Evolutionary conservation across 2,329 filamentous ascomycete genomes (phyloP).

Genomic region (Venturiaceae sp.): DNA sequence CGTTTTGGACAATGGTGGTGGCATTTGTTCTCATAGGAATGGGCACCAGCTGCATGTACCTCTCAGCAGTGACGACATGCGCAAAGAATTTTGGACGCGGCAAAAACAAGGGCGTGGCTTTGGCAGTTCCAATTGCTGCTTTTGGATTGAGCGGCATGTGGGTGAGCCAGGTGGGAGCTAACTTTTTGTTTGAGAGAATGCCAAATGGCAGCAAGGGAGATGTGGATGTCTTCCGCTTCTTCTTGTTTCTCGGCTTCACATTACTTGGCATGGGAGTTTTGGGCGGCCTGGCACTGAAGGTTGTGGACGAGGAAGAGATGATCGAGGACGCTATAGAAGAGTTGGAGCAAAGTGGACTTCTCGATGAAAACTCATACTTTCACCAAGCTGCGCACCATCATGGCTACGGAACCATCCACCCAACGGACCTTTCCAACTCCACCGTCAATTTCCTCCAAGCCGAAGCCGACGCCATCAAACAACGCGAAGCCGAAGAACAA

Average conservation of each 20-base stretch:
- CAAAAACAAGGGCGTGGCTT: conserved; percentile 75
- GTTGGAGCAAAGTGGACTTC: conserved; percentile 76
- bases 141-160: conserved; percentile 95
- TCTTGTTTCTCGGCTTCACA: conserved; percentile 71
- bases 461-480: conserved; percentile 35
- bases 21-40: conserved; percentile 77
- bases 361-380: conserved; percentile 70
- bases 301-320: conserved; percentile 77
- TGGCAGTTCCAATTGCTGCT: conserved; percentile 83
- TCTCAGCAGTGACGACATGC: conserved; percentile 84
- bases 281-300: conserved; percentile 62
- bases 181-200: conserved; percentile 60
- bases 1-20: conserved; percentile 73
- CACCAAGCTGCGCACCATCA: conserved; percentile 42
- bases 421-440: conserved; percentile 34
- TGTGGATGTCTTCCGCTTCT: conserved; percentile 73
- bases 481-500: conserved; percentile 41
- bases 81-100: conserved; percentile 96
- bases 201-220: conserved; percentile 52
- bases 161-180: conserved; percentile 79
- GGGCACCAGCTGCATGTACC: conserved; percentile 81
- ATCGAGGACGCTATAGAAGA: conserved; percentile 88
- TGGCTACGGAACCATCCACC: conserved; percentile 54
- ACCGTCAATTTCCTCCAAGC: conserved; percentile 34
- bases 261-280: conserved; percentile 61